Base-by-base conservation (phyloP, 2,329 filamentous ascomycete species). In the Fusarium tricinctum region DNA sequence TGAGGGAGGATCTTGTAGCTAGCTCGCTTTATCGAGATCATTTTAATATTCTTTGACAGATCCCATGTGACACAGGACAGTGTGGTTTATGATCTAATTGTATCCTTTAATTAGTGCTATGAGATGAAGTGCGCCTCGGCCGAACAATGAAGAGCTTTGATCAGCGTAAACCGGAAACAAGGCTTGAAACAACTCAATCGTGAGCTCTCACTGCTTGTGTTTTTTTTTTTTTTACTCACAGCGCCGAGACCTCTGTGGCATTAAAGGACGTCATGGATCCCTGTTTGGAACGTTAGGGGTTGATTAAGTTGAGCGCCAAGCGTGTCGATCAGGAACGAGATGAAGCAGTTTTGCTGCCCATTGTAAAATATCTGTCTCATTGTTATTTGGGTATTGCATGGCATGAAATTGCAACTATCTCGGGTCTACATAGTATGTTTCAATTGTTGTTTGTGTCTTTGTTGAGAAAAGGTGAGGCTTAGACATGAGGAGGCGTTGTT, bases 251-350 rank as follows among this genome's bases (percentile, higher is more conserved):
- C 22, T n/a, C 30, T 30, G 43, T 40, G 39, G 52, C 20, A 59
- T 59, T 47, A 43, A 52, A 59, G 46, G 60, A 44, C 60, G 42
- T 52, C 46, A 65, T 59, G 43, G 57, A 59, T 44, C 66, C 52
- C 46, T 63, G 49, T 32, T 48, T 38, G 33, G 42, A 67, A 23
- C 23, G 60, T 64, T 58, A 28, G 22, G 53, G 35, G 38, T 56
- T 59, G 49, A 63, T 44, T 58, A 43, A 40, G 46, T 64, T 68
- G 65, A 62, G 67, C 67, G 67, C 68, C 56, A 70, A 59, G 43
- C 17, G 46, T 39, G 68, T 52, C 68, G 63, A 70, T 70, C 67
- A 70, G 63, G 67, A 61, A 70, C 68, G 58, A 44, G 66, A 53
- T 45, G 40, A 42, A 30, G 48, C 19, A 39, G n/a, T 32, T 15